Evolutionary conservation across 805 yeast species (phyloP).

Genomic region (Lachancea dasiensis): DNA sequence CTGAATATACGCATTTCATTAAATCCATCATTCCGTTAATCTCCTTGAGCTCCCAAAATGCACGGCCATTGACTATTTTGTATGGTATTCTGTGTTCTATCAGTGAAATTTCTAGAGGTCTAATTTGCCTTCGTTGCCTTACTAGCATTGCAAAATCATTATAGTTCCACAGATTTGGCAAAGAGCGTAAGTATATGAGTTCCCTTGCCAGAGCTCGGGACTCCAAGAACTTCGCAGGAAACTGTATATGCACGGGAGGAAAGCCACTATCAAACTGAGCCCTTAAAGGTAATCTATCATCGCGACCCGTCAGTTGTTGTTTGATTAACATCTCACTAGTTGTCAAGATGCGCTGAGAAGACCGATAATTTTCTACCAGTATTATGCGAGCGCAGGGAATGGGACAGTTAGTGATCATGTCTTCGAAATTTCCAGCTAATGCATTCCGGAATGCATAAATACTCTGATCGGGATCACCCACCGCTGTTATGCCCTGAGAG

Average conservation of each 20-base stretch:
- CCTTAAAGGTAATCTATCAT: slow-evolving; percentile 38
- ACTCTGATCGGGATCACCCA: slow-evolving; percentile 96
- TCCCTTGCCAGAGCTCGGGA: slow-evolving; percentile 54
- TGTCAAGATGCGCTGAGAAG: slow-evolving; percentile 59
- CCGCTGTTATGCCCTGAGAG: slow-evolving; percentile 66
- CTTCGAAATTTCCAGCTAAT: slow-evolving; percentile 54
- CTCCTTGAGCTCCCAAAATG: slow-evolving; percentile 77
- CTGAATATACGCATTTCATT: slow-evolving; percentile 54
- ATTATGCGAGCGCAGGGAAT: slow-evolving; percentile 32
- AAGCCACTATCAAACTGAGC: slow-evolving; percentile 42
- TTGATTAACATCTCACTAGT: slow-evolving; percentile 61
- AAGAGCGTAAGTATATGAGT: slow-evolving; percentile 40
- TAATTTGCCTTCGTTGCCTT: slow-evolving; percentile 56
- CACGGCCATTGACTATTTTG: slow-evolving; percentile 60
- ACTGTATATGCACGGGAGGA: slow-evolving; percentile 42
- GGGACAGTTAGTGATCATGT: slow-evolving; percentile 43
- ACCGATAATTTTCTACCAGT: slow-evolving; percentile 72
- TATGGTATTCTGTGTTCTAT: slow-evolving; percentile 55
- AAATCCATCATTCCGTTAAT: slow-evolving; percentile 57
- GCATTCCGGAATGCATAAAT: slow-evolving; percentile 88
- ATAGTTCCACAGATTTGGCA: slow-evolving; percentile 42
- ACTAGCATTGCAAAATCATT: slow-evolving; percentile 71
- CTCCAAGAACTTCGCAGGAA: slow-evolving; percentile 44
- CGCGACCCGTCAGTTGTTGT: slow-evolving; percentile 41
- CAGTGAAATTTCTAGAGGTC: slow-evolving; percentile 60